phyloP scores from a whole-genome alignment of 1,284 basidiomycete genomes.

The Microbotryum silenes-acaulis region DNA sequence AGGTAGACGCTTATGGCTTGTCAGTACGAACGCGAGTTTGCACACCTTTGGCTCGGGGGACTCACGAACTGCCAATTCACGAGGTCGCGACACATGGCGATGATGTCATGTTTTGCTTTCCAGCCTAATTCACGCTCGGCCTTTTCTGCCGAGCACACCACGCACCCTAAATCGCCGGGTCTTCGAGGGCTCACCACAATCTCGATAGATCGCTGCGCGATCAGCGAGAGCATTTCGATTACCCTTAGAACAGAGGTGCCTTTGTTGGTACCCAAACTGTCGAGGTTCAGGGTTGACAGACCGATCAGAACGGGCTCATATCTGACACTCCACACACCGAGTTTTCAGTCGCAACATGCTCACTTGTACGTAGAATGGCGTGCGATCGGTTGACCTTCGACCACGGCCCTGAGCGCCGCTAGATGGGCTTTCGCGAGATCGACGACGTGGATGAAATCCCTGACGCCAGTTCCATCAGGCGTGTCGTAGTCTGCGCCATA shows the following conservation, averaged over 20 bases:
- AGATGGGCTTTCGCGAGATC: conserved; percentile 33
- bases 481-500: conserved; percentile 32
- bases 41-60: background rate
- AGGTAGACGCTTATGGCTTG: background rate
- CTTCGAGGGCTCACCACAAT: conserved; percentile 17
- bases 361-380: conserved; percentile 13
- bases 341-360: background rate
- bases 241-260: conserved; percentile 25
- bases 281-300: background rate
- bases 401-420: conserved; percentile 21
- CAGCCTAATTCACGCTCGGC: conserved; percentile 24
- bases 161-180: conserved; percentile 25
- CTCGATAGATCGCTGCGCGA: conserved; percentile 22
- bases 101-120: conserved; percentile 15
- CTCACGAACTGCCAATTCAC: conserved; percentile 17
- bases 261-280: conserved; percentile 26
- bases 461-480: conserved; percentile 27
- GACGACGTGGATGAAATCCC: conserved; percentile 31
- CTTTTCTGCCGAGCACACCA: conserved; percentile 23
- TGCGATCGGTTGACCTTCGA: background rate
- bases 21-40: background rate
- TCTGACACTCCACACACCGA: background rate
- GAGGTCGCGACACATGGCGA: conserved; percentile 13
- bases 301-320: background rate
- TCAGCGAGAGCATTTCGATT: conserved; percentile 17